Conservation (phyloP, 306 rosid genomes). For the cucumber (Cucumis sativus) region Cucumber_9930_V3 NC_026660.2:24340001-24340500, state of each 20-base stretch:
- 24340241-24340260: neutral
- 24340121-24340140: neutral
- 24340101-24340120: neutral
- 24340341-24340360: slow-evolving; percentile 97
- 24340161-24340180: too few species aligned
- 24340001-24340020: slow-evolving; percentile 72
- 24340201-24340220: too few species aligned
- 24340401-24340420: slow-evolving; percentile 97
- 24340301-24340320: slow-evolving; percentile 93
- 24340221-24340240: too few species aligned
- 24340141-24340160: neutral
- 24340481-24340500: slow-evolving; percentile 99
- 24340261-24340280: slow-evolving; percentile 73
- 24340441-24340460: slow-evolving; percentile 98
- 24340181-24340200: too few species aligned
- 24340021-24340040: slow-evolving; percentile 95
- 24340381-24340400: slow-evolving; percentile 95
- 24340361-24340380: slow-evolving; percentile 90
- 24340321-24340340: slow-evolving; percentile 97
- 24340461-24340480: slow-evolving; percentile 98
- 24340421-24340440: slow-evolving; percentile 97
- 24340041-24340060: slow-evolving; percentile 91
- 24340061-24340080: slow-evolving; percentile 25
- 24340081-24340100: neutral
- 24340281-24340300: slow-evolving; percentile 97